Conservation (phyloP, 2,329 filamentous ascomycete genomes). For the Davidsoniella virescens region DNA sequence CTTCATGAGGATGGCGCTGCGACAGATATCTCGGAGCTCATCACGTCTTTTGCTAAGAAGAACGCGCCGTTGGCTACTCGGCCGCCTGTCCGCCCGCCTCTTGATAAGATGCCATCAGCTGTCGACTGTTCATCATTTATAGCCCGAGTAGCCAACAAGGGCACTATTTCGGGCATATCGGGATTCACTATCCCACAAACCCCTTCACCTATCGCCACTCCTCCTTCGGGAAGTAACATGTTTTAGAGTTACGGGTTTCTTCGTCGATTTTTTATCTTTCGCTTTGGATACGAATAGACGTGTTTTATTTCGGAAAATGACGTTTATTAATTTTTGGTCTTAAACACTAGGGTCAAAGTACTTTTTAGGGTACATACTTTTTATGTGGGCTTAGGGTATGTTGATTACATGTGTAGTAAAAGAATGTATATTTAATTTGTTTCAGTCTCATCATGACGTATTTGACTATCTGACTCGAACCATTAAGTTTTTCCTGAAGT, state of each 20-base stretch:
- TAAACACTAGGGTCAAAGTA: too few relatives aligned
- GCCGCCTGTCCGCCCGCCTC: not conserved
- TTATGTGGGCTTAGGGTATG: too few relatives aligned
- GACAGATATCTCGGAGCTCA: not conserved
- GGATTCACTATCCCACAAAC: not conserved
- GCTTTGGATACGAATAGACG: not conserved
- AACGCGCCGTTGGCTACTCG: not conserved
- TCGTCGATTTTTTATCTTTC: not conserved
- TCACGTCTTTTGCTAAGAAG: not conserved
- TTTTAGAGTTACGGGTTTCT: not conserved
- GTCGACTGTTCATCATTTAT: slow-evolving; percentile 3
- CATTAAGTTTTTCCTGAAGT: too few relatives aligned
- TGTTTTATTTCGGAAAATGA: not conserved
- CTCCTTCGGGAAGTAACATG: not conserved
- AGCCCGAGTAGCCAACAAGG: not conserved
- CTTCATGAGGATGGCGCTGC: not conserved
- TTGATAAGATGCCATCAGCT: not conserved
- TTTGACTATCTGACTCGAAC: too few relatives aligned
- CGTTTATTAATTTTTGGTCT: not conserved
- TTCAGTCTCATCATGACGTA: too few relatives aligned
- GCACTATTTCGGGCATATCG: not conserved
- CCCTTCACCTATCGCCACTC: not conserved
- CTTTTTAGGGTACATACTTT: too few relatives aligned
- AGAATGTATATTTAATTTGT: too few relatives aligned
- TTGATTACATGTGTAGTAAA: too few relatives aligned